Evolutionary conservation across 1,284 basidiomycete genomes (phyloP).

Genomic region (Golubevia sp.): DNA sequence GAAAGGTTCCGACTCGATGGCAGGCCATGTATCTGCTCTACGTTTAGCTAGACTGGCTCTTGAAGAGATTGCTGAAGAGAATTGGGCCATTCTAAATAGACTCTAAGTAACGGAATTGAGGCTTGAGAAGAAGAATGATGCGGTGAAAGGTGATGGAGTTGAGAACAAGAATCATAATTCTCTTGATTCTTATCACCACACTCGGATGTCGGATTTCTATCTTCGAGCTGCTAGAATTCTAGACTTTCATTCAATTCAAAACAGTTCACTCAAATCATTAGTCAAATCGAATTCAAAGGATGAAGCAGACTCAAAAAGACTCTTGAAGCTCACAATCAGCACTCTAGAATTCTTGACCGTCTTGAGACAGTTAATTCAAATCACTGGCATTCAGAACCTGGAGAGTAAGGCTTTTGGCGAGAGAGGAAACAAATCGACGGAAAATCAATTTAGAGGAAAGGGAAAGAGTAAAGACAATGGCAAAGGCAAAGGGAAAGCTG

Average conservation of each 20-base stretch:
- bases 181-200: too few species aligned
- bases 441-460: neutral
- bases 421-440: neutral
- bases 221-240: constrained; percentile 34
- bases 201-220: constrained; percentile 46
- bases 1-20: too few species aligned
- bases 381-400: constrained; percentile 15
- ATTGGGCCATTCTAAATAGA: too few species aligned
- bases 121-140: too few species aligned
- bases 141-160: too few species aligned
- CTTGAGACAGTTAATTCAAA: constrained; percentile 21
- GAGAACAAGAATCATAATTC: too few species aligned
- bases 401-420: constrained; percentile 27
- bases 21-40: too few species aligned
- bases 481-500: neutral
- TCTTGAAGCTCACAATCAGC: constrained; percentile 44
- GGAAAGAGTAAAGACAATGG: neutral
- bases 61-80: too few species aligned
- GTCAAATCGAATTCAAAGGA: constrained; percentile 14
- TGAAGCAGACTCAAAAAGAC: constrained; percentile 32
- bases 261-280: constrained; percentile 43
- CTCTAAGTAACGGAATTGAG: too few species aligned
- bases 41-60: too few species aligned
- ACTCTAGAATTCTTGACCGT: constrained; percentile 31
- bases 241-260: constrained; percentile 29